Percentiles rank a stretch among this genome's conserved stretches.
Evolutionary conservation across 2,329 filamentous ascomycete genomes (phyloP).

Genomic region (Lachnellula hyalina): DNA sequence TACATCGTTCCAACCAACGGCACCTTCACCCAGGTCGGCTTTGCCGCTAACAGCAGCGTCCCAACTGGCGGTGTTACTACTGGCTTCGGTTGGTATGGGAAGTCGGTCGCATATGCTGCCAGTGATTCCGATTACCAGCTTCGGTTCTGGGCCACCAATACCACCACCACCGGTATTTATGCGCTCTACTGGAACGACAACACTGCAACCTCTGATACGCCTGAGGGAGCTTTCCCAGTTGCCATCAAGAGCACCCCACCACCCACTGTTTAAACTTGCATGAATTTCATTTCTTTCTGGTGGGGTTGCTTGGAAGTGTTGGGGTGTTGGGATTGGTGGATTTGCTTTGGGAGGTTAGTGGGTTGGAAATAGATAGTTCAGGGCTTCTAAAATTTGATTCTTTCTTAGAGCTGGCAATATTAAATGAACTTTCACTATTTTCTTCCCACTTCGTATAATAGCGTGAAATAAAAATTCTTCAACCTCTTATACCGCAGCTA

Average conservation of each 20-base stretch:
- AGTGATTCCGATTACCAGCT: conserved; percentile 19
- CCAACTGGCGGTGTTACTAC: conserved; percentile 19
- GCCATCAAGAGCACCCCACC: conserved; percentile 21
- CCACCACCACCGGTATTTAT: conserved; percentile 21
- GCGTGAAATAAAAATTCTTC: no score
- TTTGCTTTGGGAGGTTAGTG: neutral
- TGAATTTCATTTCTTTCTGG: neutral
- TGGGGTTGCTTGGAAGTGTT: neutral
- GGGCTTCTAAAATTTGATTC: no score
- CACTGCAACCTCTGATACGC: neutral
- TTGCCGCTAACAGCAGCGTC: conserved; percentile 19
- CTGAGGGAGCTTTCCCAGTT: conserved; percentile 15
- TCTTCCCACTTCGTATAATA: no score
- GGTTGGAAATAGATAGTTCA: neutral
- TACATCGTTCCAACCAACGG: conserved; percentile 26
- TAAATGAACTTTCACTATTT: no score
- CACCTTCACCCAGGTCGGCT: conserved; percentile 25
- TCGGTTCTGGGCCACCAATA: conserved; percentile 23
- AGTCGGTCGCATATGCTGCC: conserved; percentile 28
- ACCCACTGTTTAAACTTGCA: neutral
- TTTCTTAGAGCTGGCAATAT: no score
- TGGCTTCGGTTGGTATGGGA: conserved; percentile 32
- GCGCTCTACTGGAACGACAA: conserved; percentile 23
- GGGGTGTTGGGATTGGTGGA: neutral
- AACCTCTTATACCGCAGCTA: no score